Conservation (phyloP, 371 early-diverging fungal species). For the Massospora cicadina region DNA sequence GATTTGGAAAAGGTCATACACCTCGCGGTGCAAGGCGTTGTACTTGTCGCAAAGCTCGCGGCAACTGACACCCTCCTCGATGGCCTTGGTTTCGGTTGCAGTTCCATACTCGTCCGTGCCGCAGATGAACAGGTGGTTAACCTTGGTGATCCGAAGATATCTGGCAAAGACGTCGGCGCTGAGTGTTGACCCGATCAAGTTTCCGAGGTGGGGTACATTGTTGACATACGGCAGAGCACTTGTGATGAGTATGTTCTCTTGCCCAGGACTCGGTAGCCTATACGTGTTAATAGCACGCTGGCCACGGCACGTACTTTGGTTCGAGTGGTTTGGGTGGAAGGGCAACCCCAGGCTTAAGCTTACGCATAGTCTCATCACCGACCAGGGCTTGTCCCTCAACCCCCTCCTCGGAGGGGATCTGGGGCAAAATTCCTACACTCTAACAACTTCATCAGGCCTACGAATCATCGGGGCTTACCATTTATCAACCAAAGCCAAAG, state of each 20-base stretch:
- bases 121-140: slow-evolving; percentile 86
- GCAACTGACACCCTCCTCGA: slow-evolving; percentile 80
- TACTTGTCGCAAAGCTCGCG: slow-evolving; percentile 95
- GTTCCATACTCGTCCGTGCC: slow-evolving; percentile 99
- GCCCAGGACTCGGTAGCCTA: slow-evolving; percentile 33
- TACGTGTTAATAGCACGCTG: background rate
- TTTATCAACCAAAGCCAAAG: background rate
- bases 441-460: background rate
- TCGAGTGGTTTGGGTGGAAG: background rate
- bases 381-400: slow-evolving; percentile 2
- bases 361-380: slow-evolving; percentile 12
- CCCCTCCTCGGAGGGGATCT: background rate
- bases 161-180: slow-evolving; percentile 97
- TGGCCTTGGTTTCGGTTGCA: slow-evolving; percentile 98
- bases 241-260: slow-evolving; percentile 88
- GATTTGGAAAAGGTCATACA: slow-evolving; percentile 95
- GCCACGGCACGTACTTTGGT: slow-evolving; percentile 9
- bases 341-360: background rate
- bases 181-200: slow-evolving; percentile 96
- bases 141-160: slow-evolving; percentile 81
- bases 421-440: background rate
- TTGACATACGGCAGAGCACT: slow-evolving; percentile 99
- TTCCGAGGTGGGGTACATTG: slow-evolving; percentile 99
- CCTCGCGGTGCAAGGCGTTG: slow-evolving; percentile 64
- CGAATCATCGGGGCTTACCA: background rate